Evolutionary conservation across 2,329 filamentous ascomycete genomes (phyloP).

Genomic region (Elsinoe arachidis): DNA sequence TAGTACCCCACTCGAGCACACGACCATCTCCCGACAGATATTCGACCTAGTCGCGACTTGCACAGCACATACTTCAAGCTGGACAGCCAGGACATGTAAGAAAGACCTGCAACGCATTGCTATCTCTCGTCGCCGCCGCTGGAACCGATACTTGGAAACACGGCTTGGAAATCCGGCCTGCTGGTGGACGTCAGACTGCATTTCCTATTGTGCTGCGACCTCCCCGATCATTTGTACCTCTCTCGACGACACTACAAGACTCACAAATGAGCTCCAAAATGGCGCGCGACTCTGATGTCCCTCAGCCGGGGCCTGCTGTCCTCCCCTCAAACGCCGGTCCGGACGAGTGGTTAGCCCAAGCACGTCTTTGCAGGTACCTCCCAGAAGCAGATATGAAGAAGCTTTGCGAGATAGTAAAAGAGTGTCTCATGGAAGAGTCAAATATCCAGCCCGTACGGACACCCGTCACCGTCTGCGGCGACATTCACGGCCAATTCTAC

Average conservation of each 20-base stretch:
- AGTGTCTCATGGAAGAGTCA: conserved; percentile 98
- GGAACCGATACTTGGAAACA: background rate
- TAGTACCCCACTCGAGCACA: background rate
- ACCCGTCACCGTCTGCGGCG: conserved; percentile 92
- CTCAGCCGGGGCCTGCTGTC: conserved; percentile 83
- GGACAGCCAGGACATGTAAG: background rate
- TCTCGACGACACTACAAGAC: background rate
- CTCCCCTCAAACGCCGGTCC: conserved; percentile 74
- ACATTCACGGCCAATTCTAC: conserved; percentile 98
- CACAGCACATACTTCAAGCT: background rate
- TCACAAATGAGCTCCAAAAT: conserved; percentile 24
- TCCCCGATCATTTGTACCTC: too few relatives aligned
- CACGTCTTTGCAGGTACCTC: conserved; percentile 94
- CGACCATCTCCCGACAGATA: background rate
- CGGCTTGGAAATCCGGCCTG: background rate
- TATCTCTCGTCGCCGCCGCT: background rate
- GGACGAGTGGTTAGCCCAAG: conserved; percentile 93
- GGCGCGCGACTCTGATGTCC: conserved; percentile 52
- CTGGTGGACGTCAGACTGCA: background rate
- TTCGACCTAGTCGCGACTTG: background rate
- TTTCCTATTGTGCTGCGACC: too few relatives aligned
- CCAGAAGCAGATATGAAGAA: conserved; percentile 97
- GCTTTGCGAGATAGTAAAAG: conserved; percentile 96
- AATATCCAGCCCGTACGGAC: conserved; percentile 98
- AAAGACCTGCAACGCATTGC: background rate